Evolutionary conservation across 2,329 filamentous ascomycete genomes (phyloP).

Genomic region (Neofusicoccum sp.): DNA sequence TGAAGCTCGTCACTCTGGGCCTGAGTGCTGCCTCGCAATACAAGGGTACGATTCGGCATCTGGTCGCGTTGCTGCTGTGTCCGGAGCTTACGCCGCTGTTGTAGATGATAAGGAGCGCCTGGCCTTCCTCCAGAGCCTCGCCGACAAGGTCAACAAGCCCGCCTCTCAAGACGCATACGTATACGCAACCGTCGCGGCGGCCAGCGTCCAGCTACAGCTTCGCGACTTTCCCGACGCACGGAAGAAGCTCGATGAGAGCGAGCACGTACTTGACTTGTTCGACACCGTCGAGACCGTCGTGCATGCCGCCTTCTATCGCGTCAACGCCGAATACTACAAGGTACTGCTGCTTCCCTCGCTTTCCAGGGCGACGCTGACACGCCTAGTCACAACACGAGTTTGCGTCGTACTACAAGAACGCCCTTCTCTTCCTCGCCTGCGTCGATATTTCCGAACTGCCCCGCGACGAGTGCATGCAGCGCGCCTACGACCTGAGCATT

Average conservation of each 20-base stretch:
- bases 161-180: constrained; percentile 95
- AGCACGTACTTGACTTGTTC: constrained; percentile 85
- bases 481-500: constrained; percentile 90
- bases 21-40: constrained; percentile 86
- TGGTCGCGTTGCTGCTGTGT: no score
- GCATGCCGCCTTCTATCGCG: constrained; percentile 93
- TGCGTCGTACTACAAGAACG: constrained; percentile 95
- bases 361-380: constrained; percentile 11
- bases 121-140: constrained; percentile 78
- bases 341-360: constrained; percentile 35
- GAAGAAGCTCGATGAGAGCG: constrained; percentile 82
- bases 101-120: constrained; percentile 85
- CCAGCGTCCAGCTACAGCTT: constrained; percentile 81
- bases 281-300: constrained; percentile 95
- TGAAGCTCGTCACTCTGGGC: constrained; percentile 92
- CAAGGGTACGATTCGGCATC: constrained; percentile 57
- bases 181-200: constrained; percentile 88
- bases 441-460: constrained; percentile 79
- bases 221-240: constrained; percentile 80
- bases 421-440: constrained; percentile 95
- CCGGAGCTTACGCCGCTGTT: constrained; percentile 31
- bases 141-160: constrained; percentile 86
- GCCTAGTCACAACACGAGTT: constrained; percentile 79
- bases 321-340: constrained; percentile 94
- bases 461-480: constrained; percentile 72